These are phyloP conservation scores for Candida sp. DNA, from an alignment of 1,139 yeast species.

Conservation along the genomic window DNA sequence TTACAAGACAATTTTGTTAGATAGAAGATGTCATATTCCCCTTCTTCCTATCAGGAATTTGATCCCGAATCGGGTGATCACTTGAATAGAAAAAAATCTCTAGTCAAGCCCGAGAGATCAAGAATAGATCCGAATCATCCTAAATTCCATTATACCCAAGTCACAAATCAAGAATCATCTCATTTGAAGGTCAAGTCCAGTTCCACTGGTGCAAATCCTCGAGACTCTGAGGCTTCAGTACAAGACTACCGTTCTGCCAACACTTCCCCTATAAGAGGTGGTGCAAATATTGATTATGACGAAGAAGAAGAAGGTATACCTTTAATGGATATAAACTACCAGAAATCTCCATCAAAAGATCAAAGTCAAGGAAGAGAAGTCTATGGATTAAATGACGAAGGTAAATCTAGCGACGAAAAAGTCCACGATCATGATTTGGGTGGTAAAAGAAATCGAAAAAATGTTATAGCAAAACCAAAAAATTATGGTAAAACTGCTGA, in stretches of 20 bases:
- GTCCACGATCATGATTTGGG: conserved; percentile 13
- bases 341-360: conserved; percentile 1
- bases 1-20: background rate
- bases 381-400: conserved; percentile 62
- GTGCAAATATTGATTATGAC: conserved; percentile 7
- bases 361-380: conserved; percentile 44
- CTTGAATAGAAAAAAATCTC: conserved; percentile 58
- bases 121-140: conserved; percentile 67
- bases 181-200: conserved; percentile 68
- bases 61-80: conserved; percentile 48
- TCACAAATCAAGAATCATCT: conserved; percentile 65
- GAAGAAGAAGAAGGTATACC: conserved; percentile 45
- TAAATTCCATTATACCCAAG: conserved; percentile 77
- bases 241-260: conserved; percentile 7
- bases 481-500: conserved; percentile 6
- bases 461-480: conserved; percentile 6
- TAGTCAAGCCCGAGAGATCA: conserved; percentile 79
- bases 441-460: conserved; percentile 8
- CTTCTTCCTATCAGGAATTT: conserved; percentile 32
- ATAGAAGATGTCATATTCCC: conserved; percentile 3
- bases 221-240: conserved; percentile 10
- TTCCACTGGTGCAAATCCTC: conserved; percentile 72
- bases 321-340: conserved; percentile 32
- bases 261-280: conserved; percentile 2
- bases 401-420: conserved; percentile 13